Conservation (phyloP, 225 moss, liverwort and hornwort species). For the Physcomitrellopsis africana region DNA sequence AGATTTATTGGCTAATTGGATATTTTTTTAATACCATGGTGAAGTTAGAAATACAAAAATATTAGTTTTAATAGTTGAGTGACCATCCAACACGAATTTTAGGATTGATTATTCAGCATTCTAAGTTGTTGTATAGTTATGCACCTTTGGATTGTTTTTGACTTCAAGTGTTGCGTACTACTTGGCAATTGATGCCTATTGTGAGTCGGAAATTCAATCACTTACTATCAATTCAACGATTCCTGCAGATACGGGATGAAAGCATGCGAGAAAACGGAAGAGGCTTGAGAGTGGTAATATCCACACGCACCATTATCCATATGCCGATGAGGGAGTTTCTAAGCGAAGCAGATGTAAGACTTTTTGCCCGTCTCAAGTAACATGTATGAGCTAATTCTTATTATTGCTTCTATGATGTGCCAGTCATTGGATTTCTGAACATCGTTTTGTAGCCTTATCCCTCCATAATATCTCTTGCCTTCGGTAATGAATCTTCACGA, state of each 20-base stretch:
- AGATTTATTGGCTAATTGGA: too few species aligned
- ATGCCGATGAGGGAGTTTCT: slow-evolving; percentile 49
- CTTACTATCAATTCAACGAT: slow-evolving; percentile 14
- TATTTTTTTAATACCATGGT: too few species aligned
- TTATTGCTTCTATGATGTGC: neutral
- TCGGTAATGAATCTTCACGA: too few species aligned
- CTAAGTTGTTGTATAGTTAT: too few species aligned
- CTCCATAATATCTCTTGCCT: neutral
- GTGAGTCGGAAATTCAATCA: slow-evolving; percentile 3
- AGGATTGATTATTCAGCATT: too few species aligned
- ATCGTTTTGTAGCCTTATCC: slow-evolving; percentile 1
- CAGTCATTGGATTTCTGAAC: neutral
- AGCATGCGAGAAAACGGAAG: slow-evolving; percentile 32
- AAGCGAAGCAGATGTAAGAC: slow-evolving; percentile 45
- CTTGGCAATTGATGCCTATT: neutral
- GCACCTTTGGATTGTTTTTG: too few species aligned
- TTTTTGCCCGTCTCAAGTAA: slow-evolving; percentile 2
- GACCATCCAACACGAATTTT: too few species aligned
- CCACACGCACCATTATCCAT: slow-evolving; percentile 60
- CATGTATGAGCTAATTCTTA: slow-evolving; percentile 9
- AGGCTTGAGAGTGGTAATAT: slow-evolving; percentile 59
- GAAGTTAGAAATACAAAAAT: too few species aligned
- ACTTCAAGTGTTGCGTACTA: slow-evolving; percentile 6
- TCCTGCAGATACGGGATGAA: slow-evolving; percentile 41
- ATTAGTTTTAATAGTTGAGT: too few species aligned